phyloP scores from a whole-genome alignment of 345 rosid species.

The Aurinia saxatilis region DNA sequence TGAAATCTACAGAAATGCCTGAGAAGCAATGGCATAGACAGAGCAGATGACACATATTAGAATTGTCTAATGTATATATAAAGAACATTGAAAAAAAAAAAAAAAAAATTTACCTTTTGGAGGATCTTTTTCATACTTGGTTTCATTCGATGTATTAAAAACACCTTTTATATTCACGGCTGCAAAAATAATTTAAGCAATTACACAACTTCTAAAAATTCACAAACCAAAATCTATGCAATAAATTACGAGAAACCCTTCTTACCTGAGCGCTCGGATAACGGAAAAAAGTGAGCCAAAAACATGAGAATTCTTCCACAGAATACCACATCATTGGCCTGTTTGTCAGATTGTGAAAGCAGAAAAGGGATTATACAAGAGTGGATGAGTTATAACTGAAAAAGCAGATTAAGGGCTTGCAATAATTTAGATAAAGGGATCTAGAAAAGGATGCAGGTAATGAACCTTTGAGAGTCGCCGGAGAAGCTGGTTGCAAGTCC shows the following conservation, averaged over 20 bases:
- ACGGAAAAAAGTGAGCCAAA: slow-evolving; percentile 89
- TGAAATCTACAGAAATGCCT: slow-evolving; percentile 88
- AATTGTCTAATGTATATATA: background rate
- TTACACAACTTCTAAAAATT: slow-evolving; percentile 5
- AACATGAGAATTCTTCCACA: slow-evolving; percentile 98
- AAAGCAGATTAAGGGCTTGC: background rate
- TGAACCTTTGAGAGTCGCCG: slow-evolving; percentile 92
- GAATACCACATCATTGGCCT: slow-evolving; percentile 97
- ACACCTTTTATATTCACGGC: slow-evolving; percentile 98
- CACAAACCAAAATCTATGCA: background rate
- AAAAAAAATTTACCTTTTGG: slow-evolving; percentile 49
- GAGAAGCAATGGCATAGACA: slow-evolving; percentile 28
- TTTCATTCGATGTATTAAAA: slow-evolving; percentile 93
- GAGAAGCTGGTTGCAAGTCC: slow-evolving; percentile 99
- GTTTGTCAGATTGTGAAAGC: slow-evolving; percentile 23
- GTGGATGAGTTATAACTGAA: slow-evolving; percentile 1
- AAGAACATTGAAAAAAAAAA: background rate
- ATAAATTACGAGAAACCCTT: slow-evolving; percentile 3
- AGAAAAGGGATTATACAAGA: background rate
- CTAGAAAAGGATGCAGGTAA: background rate
- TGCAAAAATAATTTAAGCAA: slow-evolving; percentile 37
- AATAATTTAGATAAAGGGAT: background rate
- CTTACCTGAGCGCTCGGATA: slow-evolving; percentile 93
- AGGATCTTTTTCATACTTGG: slow-evolving; percentile 86
- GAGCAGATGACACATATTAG: background rate